Evolutionary conservation across 2,329 filamentous ascomycete genomes (phyloP), one percentile per base, ranked within the genome.

Genomic region (Paramyrothecium sp.): DNA sequence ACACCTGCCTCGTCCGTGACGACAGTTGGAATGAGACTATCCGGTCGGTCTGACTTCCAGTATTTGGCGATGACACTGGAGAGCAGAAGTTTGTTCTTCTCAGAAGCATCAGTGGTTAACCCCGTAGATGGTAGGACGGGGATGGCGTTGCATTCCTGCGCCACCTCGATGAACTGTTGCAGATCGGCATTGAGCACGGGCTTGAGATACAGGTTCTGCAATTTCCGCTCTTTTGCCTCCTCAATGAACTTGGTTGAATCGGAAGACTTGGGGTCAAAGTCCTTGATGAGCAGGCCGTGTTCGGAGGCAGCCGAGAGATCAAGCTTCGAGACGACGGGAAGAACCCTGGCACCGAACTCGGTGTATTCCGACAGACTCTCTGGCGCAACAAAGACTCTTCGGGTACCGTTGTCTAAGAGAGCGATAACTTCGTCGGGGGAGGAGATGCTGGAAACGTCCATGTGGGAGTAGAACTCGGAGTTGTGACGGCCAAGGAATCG

Each of bases 1-100:
- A 90, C 80, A 1, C 92, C 93, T 52, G 89, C 81, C 78, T 97
- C 91, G 70, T 99, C 92, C 1, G 90, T 92, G 8, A 99, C 95
- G 3, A 97, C 84, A 0, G 95, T 99, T 2, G 95, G 89, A 64
- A 96, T 86, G 10, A 99, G 82, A 10, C 90, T 89, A 69, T 97
- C 96, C 3, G 86, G 75, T 61, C 92, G 84, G 73, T 99, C 95
- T 44, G 90, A 91, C 61, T 84, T 88, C 75, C 92, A 92, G 61
- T 88, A 87, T 2, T 85, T 82, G 53, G 91, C 84, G 60, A 98
- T 80, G 30, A 97, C 76, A 66, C 85, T 86, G 41, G 87, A 87
- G 23, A 97, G 77, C 53, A 82, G 71, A 34, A 75, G 65, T 68
- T 78, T 82, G 48, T 80, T 77, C 12, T 81, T 71, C 53, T 89